Conservation (phyloP, 2,329 filamentous ascomycete genomes). For the Fusarium pseudograminearum region DNA sequence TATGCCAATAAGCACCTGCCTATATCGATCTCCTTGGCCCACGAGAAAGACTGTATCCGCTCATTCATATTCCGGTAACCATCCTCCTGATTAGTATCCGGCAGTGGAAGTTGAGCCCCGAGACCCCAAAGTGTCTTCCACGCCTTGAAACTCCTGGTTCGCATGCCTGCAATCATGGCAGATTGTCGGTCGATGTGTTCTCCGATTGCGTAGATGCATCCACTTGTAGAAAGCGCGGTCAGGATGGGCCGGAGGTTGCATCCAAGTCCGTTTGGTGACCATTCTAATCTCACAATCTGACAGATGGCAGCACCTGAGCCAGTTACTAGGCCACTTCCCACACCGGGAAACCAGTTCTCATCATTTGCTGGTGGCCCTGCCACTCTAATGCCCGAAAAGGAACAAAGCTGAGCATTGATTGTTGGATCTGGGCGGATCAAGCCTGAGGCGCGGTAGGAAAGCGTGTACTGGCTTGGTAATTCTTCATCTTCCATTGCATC, state of each 20-base stretch:
- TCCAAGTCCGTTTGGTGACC: conserved; percentile 71
- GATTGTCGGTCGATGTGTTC: conserved; percentile 55
- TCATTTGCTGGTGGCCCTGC: conserved; percentile 45
- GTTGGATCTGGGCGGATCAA: conserved; percentile 55
- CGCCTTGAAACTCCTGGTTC: conserved; percentile 57
- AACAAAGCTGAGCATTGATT: conserved; percentile 62
- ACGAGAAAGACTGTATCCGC: conserved; percentile 64
- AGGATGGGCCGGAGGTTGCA: conserved; percentile 65
- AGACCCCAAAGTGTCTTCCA: conserved; percentile 70
- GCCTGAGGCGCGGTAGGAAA: conserved; percentile 51
- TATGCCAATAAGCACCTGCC: conserved; percentile 64
- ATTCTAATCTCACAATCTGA: conserved; percentile 65
- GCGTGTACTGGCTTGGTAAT: conserved; percentile 51
- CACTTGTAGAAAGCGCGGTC: conserved; percentile 63
- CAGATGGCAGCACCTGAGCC: conserved; percentile 64
- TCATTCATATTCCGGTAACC: conserved; percentile 56
- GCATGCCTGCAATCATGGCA: conserved; percentile 48
- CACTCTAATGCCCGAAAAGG: conserved; percentile 52
- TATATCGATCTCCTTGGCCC: conserved; percentile 59
- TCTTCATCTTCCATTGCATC: conserved; percentile 47
- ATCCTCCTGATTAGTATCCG: conserved; percentile 52
- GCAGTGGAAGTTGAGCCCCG: conserved; percentile 64
- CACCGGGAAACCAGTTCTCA: conserved; percentile 55
- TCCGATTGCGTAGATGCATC: conserved; percentile 64
- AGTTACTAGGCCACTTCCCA: conserved; percentile 60